Evolutionary conservation across 2,329 filamentous ascomycete genomes (phyloP).

Genomic region (Fusarium abutilonis): DNA sequence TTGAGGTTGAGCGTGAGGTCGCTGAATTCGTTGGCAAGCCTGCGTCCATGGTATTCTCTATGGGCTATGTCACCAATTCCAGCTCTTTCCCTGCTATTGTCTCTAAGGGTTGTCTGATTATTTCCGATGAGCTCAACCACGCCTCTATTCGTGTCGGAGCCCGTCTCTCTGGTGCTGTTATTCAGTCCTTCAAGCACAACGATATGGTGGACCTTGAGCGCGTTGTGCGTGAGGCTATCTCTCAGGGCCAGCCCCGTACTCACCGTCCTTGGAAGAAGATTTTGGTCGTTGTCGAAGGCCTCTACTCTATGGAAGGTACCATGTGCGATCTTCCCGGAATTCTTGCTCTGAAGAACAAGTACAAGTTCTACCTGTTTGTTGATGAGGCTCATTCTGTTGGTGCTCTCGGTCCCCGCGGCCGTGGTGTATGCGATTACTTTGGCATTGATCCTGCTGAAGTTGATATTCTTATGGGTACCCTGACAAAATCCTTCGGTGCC

Average conservation of each 20-base stretch:
- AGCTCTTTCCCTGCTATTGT: constrained; percentile 92
- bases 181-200: constrained; percentile 97
- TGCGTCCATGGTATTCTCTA: constrained; percentile 95
- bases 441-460: constrained; percentile 86
- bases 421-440: constrained; percentile 98
- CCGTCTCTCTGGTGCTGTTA: constrained; percentile 92
- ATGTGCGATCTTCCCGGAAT: constrained; percentile 97
- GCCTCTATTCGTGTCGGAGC: constrained; percentile 96
- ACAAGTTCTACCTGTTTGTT: constrained; percentile 96
- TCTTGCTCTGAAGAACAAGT: constrained; percentile 86
- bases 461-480: constrained; percentile 96
- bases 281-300: constrained; percentile 90
- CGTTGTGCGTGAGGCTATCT: constrained; percentile 88
- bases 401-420: constrained; percentile 85
- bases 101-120: constrained; percentile 90
- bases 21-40: constrained; percentile 95
- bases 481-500: constrained; percentile 98
- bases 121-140: constrained; percentile 98
- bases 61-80: constrained; percentile 98
- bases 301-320: constrained; percentile 99
- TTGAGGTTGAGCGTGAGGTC: constrained; percentile 90
- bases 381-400: constrained; percentile 98
- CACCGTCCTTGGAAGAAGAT: constrained; percentile 99
- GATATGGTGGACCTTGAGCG: constrained; percentile 89
- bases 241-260: constrained; percentile 96